Conservation (phyloP, 257 asterid genomes). For the Plectranthus barbatus region DNA sequence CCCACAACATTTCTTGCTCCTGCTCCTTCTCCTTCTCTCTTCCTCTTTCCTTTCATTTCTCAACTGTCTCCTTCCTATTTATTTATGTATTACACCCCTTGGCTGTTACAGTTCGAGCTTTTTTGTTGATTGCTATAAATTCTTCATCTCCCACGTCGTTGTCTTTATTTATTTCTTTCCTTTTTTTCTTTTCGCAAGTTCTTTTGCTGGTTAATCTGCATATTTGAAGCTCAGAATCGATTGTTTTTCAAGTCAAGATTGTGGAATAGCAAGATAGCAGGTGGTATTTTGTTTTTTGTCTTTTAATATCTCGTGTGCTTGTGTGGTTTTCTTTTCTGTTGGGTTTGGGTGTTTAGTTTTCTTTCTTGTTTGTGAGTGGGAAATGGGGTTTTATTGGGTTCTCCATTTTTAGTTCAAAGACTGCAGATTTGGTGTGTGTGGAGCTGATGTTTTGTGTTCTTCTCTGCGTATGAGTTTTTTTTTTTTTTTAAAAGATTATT, state of each 20-base stretch:
- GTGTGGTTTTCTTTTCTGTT: not conserved
- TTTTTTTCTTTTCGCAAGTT: not conserved
- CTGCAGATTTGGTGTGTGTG: slow-evolving; percentile 8
- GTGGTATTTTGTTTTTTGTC: not conserved
- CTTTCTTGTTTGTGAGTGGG: not conserved
- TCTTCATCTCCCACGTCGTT: slow-evolving; percentile 14
- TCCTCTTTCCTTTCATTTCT: too few relatives aligned
- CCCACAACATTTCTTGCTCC: too few relatives aligned
- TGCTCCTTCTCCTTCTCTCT: too few relatives aligned
- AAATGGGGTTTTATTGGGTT: not conserved
- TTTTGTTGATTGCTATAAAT: too few relatives aligned
- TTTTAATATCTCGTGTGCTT: not conserved
- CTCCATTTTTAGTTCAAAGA: slow-evolving; percentile 11
- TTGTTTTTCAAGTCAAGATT: not conserved
- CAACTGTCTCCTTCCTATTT: too few relatives aligned
- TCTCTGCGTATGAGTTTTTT: not conserved
- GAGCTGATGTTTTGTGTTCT: not conserved
- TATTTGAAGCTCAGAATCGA: not conserved
- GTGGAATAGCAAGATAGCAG: slow-evolving; percentile 5
- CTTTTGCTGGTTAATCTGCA: not conserved
- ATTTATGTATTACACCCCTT: too few relatives aligned
- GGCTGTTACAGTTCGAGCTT: too few relatives aligned
- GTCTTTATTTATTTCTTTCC: not conserved
- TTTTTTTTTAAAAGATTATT: not conserved
- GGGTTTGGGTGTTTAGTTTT: not conserved